These are phyloP conservation scores for Pugionium cornutum DNA, from an alignment of 345 rosid genomes.

Conservation along the genomic window DNA sequence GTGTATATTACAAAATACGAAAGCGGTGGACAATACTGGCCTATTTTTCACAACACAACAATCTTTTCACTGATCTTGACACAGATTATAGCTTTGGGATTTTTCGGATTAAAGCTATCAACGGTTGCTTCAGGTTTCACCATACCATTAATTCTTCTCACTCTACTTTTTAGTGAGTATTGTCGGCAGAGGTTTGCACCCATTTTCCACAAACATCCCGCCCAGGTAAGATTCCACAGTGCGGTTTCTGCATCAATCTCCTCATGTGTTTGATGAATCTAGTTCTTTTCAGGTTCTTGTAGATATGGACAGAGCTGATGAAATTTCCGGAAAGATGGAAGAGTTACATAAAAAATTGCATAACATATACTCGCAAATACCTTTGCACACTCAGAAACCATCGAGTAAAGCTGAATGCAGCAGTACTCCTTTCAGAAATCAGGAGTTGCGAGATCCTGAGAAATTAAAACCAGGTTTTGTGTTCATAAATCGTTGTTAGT, in stretches of 20 bases:
- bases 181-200: constrained; percentile 79
- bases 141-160: constrained; percentile 65
- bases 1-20: constrained; percentile 73
- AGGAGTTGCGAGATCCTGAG: constrained; percentile 31
- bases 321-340: constrained; percentile 55
- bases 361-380: constrained; percentile 56
- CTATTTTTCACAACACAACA: constrained; percentile 74
- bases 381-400: constrained; percentile 35
- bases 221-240: constrained; percentile 52
- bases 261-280: constrained; percentile 23
- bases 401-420: constrained; percentile 26
- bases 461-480: too few relatives aligned
- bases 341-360: constrained; percentile 54
- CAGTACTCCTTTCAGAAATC: constrained; percentile 22
- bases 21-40: constrained; percentile 88
- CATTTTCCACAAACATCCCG: constrained; percentile 60
- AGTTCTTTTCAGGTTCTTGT: constrained; percentile 55
- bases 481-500: too few relatives aligned
- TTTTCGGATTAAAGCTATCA: constrained; percentile 73
- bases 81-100: constrained; percentile 80
- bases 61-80: constrained; percentile 81
- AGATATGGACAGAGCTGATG: constrained; percentile 82
- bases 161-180: constrained; percentile 76
- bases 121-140: constrained; percentile 75
- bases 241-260: not conserved